Base-by-base conservation (phyloP, 2,329 filamentous ascomycete species). In the Sporothrix humicola region DNA sequence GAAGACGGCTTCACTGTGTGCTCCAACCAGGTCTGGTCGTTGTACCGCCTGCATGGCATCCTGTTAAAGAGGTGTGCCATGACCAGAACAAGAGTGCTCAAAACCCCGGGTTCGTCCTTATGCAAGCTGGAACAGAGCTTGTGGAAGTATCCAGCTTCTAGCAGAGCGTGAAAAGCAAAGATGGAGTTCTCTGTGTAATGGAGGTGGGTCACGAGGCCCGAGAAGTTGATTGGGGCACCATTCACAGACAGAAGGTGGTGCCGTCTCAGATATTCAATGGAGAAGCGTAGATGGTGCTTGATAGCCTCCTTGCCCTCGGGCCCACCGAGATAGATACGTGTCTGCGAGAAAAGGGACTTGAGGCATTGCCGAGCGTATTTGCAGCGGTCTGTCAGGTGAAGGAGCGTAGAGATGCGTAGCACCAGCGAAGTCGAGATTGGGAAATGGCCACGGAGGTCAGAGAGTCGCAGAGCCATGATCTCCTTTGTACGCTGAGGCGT, bases 201-300 rank as follows among this genome's bases (percentile, higher is more conserved):
- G 0, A 95, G 82, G 80, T 94, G 92, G 0, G 89, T 88, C 0
- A 94, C 87, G 3, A 89, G 84, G 0, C 90, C 89, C 0, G 92
- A 88, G 78, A 95, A 93, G 79, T 95, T 93, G 13, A 94, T 81
- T 0, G 93, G 92, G 1, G 81, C 83, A 63, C 92, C 93, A 1
- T 82, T 79, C 0, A 83, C 80, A 3, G 88, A 89, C 9, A 95
- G 83, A 0, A 95, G 86, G 59, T 88, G 84, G 77, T 94, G 90
- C 50, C 91, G 85, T 23, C 92, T 87, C 0, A 95, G 85, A 77
- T 94, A 95, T 76, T 95, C 92, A 61, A 95, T 92, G 0, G 92
- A 94, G 80, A 95, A 95, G 3, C 93, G 88, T 7, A 95, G 81
- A 78, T 95, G 92, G 79, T 95, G 92, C 70, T 92, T 86, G 0